These are phyloP conservation scores for Yamadazyma kanchanaburiensis DNA, from an alignment of 1,139 yeast species.

Conservation along the genomic window DNA sequence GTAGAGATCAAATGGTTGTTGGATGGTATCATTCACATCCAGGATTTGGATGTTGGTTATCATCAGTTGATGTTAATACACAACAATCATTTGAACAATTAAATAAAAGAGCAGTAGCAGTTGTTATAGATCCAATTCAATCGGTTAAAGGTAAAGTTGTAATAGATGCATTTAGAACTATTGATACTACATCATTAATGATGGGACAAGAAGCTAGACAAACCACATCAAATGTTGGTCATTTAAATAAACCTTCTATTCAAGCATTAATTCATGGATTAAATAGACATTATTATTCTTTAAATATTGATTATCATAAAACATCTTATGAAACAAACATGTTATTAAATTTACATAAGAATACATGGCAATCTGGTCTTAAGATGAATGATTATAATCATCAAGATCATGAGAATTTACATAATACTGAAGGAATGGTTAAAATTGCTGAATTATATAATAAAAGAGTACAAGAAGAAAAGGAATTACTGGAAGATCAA, in stretches of 20 bases:
- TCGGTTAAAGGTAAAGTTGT: slow-evolving; percentile 98
- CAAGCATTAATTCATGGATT: slow-evolving; percentile 97
- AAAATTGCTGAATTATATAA: slow-evolving; percentile 89
- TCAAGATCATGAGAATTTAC: slow-evolving; percentile 73
- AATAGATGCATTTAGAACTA: slow-evolving; percentile 95
- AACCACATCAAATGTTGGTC: slow-evolving; percentile 93
- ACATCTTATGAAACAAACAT: slow-evolving; percentile 90
- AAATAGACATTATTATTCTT: slow-evolving; percentile 94
- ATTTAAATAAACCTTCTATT: slow-evolving; percentile 94
- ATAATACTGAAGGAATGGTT: slow-evolving; percentile 76
- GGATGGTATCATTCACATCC: slow-evolving; percentile 99
- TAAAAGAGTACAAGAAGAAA: slow-evolving; percentile 88
- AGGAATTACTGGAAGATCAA: slow-evolving; percentile 82
- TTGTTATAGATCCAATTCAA: slow-evolving; percentile 96
- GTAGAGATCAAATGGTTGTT: slow-evolving; percentile 97
- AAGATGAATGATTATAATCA: slow-evolving; percentile 73
- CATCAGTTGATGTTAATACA: slow-evolving; percentile 95
- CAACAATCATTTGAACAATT: slow-evolving; percentile 97
- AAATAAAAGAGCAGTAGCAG: slow-evolving; percentile 94
- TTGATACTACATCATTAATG: slow-evolving; percentile 85
- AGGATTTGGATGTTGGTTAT: slow-evolving; percentile 99
- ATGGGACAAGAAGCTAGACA: slow-evolving; percentile 98
- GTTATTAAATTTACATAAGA: slow-evolving; percentile 91
- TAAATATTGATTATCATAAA: slow-evolving; percentile 92
- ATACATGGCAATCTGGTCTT: slow-evolving; percentile 94